Evolutionary conservation across 2,329 filamentous ascomycete species (phyloP).

Genomic region (Alternaria sp.): DNA sequence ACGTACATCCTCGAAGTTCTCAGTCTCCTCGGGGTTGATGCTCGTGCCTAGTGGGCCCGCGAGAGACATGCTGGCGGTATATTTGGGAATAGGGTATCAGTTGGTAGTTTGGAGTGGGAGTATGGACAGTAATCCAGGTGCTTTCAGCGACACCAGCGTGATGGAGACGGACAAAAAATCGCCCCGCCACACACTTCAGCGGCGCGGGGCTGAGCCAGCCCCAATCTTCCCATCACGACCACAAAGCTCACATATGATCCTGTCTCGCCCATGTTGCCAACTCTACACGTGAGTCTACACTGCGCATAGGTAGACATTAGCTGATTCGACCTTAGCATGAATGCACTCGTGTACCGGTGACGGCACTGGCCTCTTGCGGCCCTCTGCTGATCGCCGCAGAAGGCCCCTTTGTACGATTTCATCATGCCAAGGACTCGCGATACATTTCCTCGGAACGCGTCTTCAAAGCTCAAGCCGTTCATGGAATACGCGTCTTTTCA

Average conservation of each 20-base stretch:
- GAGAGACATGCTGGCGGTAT: conserved; percentile 47
- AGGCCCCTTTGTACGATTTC: conserved; percentile 54
- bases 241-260: conserved; percentile 27
- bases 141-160: neutral
- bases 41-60: conserved; percentile 35
- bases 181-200: conserved; percentile 27
- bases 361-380: conserved; percentile 53
- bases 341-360: conserved; percentile 55
- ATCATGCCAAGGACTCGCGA: conserved; percentile 39
- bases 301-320: neutral
- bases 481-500: conserved; percentile 68
- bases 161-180: conserved; percentile 29
- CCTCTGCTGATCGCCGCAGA: conserved; percentile 54
- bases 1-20: conserved; percentile 74
- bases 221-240: conserved; percentile 38
- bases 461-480: conserved; percentile 75
- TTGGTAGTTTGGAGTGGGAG: neutral
- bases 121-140: neutral
- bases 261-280: conserved; percentile 47
- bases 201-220: conserved; percentile 50
- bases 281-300: conserved; percentile 42
- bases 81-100: neutral
- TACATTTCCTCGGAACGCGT: conserved; percentile 55
- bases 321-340: conserved; percentile 47
- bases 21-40: conserved; percentile 65